These are phyloP conservation scores for Francoa sonchifolia DNA, from an alignment of 441 rosid species.

Conservation along the genomic window DNA sequence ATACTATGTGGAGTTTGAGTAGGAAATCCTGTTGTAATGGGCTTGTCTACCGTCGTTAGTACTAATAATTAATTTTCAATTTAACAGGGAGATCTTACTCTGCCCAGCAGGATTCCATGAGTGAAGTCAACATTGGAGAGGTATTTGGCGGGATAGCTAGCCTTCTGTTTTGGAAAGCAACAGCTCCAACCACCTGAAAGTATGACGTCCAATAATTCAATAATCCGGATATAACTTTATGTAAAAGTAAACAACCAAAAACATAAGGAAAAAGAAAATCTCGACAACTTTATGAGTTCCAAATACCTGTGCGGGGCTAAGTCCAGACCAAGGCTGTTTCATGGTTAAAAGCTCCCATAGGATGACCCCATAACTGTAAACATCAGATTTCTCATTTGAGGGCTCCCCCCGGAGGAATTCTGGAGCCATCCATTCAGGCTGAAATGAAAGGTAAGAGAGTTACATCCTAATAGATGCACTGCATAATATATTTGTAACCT, in stretches of 20 bases:
- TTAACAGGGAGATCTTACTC: too few relatives aligned
- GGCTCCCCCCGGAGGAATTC: slow-evolving; percentile 99
- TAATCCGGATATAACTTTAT: too few relatives aligned
- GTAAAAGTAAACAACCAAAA: background rate
- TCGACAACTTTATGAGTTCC: too few relatives aligned
- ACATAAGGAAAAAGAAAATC: background rate
- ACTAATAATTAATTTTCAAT: background rate
- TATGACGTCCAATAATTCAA: background rate
- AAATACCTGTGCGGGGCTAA: slow-evolving; percentile 82
- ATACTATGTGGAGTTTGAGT: too few relatives aligned
- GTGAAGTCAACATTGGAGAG: slow-evolving; percentile 63
- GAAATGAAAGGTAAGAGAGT: slow-evolving; percentile 36
- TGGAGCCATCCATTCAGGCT: slow-evolving; percentile 99
- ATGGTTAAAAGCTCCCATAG: slow-evolving; percentile 83
- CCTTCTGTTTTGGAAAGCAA: slow-evolving; percentile 90
- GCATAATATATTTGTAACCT: slow-evolving; percentile 10
- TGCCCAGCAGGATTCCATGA: slow-evolving; percentile 96
- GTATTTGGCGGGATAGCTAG: slow-evolving; percentile 60
- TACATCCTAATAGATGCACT: slow-evolving; percentile 27
- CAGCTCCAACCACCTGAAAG: slow-evolving; percentile 89
- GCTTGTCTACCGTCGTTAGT: too few relatives aligned
- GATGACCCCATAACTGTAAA: slow-evolving; percentile 82
- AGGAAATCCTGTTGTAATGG: too few relatives aligned
- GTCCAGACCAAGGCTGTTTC: slow-evolving; percentile 95
- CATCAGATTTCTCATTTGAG: slow-evolving; percentile 91